phyloP scores from a whole-genome alignment of 108 stramenopile genomes.

The Skeletonema grethae region DNA sequence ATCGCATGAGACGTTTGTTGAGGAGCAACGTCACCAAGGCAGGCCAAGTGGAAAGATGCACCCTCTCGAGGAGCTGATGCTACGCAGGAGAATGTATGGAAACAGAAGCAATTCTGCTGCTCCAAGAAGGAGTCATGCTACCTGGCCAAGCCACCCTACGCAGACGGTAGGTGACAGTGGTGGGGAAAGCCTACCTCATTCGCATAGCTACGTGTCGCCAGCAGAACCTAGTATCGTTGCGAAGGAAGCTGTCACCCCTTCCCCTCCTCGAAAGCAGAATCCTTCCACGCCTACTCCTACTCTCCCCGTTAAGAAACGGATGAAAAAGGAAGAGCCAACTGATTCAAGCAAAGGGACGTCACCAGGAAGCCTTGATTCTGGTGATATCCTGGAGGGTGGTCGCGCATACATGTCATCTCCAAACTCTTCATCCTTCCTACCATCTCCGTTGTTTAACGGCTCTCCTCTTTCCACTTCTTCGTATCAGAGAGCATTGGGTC shows the following conservation, averaged over 20 bases:
- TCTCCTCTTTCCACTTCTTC: background rate
- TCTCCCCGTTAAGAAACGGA: background rate
- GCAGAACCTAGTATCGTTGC: background rate
- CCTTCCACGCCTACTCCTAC: background rate
- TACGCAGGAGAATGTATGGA: background rate
- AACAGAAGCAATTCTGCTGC: background rate
- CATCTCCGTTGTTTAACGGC: conserved; percentile 5
- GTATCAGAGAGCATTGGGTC: background rate
- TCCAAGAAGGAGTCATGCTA: background rate
- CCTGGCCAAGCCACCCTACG: background rate
- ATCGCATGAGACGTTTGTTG: background rate
- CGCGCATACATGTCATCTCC: background rate
- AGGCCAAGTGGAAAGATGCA: conserved; percentile 3
- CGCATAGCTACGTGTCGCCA: background rate
- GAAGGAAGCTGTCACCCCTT: conserved; percentile 1
- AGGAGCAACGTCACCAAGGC: background rate
- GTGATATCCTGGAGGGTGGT: background rate
- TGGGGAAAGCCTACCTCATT: background rate
- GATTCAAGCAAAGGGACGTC: background rate
- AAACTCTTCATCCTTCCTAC: background rate
- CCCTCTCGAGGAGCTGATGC: background rate
- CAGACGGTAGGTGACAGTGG: background rate
- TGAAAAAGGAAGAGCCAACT: background rate
- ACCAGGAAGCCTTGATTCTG: background rate
- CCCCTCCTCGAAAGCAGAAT: background rate